These are phyloP conservation scores for Bertia moriformis DNA, from an alignment of 2,329 filamentous ascomycete genomes.

Conservation along the genomic window DNA sequence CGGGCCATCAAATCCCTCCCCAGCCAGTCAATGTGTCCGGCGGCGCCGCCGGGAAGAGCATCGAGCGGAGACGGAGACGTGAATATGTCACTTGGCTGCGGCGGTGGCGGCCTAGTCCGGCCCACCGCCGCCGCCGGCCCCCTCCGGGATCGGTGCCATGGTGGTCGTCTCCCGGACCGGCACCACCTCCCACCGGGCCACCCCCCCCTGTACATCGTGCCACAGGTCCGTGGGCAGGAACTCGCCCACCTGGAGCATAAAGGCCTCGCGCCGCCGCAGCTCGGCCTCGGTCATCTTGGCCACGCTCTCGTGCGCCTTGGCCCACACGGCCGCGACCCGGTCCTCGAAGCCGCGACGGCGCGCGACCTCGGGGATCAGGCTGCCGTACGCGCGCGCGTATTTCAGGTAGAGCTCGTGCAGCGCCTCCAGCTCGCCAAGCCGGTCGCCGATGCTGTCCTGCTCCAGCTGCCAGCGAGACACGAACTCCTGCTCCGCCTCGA, in stretches of 20 bases:
- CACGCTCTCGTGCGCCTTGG: not conserved
- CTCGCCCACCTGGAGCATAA: not conserved
- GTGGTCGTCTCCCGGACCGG: not conserved
- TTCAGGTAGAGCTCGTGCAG: not conserved
- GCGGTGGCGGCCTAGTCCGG: not conserved
- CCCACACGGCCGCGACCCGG: not conserved
- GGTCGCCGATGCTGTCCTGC: not conserved
- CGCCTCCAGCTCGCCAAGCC: not conserved
- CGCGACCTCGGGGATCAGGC: not conserved
- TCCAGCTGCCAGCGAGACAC: not conserved
- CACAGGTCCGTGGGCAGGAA: not conserved
- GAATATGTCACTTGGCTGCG: no score
- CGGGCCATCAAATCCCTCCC: no score
- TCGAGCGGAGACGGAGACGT: no score
- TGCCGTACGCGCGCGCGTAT: not conserved
- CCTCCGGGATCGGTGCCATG: no score
- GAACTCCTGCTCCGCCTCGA: slow-evolving; percentile 51
- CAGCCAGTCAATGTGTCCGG: no score
- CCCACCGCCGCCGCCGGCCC: not conserved
- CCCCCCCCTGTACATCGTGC: not conserved
- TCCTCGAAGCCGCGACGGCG: not conserved
- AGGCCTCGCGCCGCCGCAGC: not conserved
- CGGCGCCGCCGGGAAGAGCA: no score
- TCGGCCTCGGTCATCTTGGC: not conserved
- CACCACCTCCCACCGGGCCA: not conserved